These are phyloP conservation scores for Paradendryphiella salina DNA, from an alignment of 2,329 filamentous ascomycete species.

Conservation along the genomic window DNA sequence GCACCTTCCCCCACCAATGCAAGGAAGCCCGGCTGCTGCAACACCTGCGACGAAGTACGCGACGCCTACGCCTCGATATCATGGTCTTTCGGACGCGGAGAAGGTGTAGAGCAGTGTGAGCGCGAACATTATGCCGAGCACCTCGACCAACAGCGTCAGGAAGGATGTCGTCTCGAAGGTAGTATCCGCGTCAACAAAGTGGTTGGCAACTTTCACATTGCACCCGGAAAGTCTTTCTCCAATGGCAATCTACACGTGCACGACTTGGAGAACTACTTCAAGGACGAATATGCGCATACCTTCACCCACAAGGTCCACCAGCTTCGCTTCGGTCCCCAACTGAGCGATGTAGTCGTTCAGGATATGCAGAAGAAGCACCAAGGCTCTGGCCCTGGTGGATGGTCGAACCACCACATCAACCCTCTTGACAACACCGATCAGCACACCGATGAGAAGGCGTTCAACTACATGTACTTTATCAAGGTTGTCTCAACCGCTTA, in stretches of 20 bases:
- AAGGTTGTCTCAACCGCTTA: slow-evolving; percentile 98
- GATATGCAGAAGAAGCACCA: slow-evolving; percentile 47
- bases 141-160: slow-evolving; percentile 81
- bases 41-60: slow-evolving; percentile 94
- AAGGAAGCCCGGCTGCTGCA: slow-evolving; percentile 86
- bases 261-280: slow-evolving; percentile 94
- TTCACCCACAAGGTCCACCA: slow-evolving; percentile 89
- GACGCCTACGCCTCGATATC: slow-evolving; percentile 87
- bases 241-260: slow-evolving; percentile 97
- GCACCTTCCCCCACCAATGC: slow-evolving; percentile 72
- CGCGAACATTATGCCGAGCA: slow-evolving; percentile 92
- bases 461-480: slow-evolving; percentile 99
- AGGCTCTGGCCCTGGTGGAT: slow-evolving; percentile 64
- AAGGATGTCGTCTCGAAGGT: slow-evolving; percentile 94
- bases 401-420: slow-evolving; percentile 90
- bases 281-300: slow-evolving; percentile 71
- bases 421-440: slow-evolving; percentile 83
- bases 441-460: slow-evolving; percentile 76
- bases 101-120: slow-evolving; percentile 91
- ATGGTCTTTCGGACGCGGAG: slow-evolving; percentile 93
- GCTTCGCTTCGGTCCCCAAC: slow-evolving; percentile 88
- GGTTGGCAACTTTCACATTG: slow-evolving; percentile 97
- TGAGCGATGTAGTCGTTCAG: slow-evolving; percentile 69
- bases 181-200: slow-evolving; percentile 96
- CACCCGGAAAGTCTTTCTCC: slow-evolving; percentile 92